Evolutionary conservation across 192 early-diverging fungal species (phyloP), one percentile per base, ranked within the genome.

Genomic region (Gryganskiella cystojenkinii): DNA sequence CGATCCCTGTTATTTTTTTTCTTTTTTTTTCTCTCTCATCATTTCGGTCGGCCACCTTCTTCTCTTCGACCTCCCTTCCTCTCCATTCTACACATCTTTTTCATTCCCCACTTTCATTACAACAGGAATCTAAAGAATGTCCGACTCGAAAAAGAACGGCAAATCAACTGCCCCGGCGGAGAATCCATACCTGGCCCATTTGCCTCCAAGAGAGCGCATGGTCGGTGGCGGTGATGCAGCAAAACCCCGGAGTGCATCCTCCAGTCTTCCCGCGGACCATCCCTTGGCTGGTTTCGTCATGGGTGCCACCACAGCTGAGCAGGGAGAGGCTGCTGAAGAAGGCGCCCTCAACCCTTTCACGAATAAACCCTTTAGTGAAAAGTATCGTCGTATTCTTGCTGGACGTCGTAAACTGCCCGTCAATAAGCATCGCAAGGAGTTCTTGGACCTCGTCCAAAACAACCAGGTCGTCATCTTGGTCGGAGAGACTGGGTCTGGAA

Each of bases 401-500:
- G 93, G 91, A 68, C 90, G 98, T 37, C 88, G 94, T 51, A 90
- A 90, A 44, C 90, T 99, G 37, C 98, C 98, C 31, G 97, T 99
- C 22, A 92, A 98, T 82, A 91, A 93, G 62, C 96, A 99, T 79
- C 90, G 98, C 40, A 82, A 89, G 35, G 92, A 94, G 69, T 99
- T 99, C 73, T 83, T 99, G 28, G 85, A 96, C 28, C 82, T 99
- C 73, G 76, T 99, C 6, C 97, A 99, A 80, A 87, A 88, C 19
- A 96, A 96, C 85, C 98, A 98, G 80, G 93, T 94, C 69, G 80
- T 99, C 15, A 93, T 99, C 28, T 86, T 99, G 46, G 97, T 98
- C 34, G 98, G 98, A 60, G 96, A 98, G 82, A 98, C 96, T 19
- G 97, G 97, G 40, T 97, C 95, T 7, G 97, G 98, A 57, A 99